Percentiles rank a stretch among this genome's conserved stretches.
Evolutionary conservation across 768 basidiomycete species (phyloP).

Genomic region (Suillus subaureus): DNA sequence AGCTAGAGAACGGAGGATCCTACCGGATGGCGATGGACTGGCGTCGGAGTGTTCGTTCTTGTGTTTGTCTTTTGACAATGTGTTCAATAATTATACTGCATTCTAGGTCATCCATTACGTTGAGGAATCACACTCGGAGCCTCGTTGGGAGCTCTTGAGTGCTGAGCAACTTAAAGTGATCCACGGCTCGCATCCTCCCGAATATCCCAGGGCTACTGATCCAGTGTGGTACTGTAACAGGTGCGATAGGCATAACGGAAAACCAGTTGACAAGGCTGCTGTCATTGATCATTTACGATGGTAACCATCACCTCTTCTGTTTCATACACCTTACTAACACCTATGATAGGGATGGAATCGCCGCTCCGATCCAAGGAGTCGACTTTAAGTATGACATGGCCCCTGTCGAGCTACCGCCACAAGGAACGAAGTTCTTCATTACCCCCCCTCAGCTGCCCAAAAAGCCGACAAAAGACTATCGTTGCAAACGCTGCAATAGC

Average conservation of each 20-base stretch:
- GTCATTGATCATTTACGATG: conserved; percentile 3
- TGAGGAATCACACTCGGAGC: not conserved
- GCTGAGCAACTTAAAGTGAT: conserved; percentile 3
- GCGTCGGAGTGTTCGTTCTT: not conserved
- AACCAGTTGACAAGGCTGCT: not conserved
- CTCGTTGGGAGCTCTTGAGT: conserved; percentile 4
- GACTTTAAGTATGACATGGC: not conserved
- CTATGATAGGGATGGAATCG: not conserved
- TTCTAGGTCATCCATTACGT: conserved; percentile 6
- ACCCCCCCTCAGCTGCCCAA: not conserved
- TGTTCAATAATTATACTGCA: not conserved
- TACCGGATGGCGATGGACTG: conserved; percentile 7
- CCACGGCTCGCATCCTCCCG: not conserved
- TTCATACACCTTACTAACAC: not conserved
- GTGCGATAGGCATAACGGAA: not conserved
- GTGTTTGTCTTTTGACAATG: not conserved
- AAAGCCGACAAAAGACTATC: not conserved
- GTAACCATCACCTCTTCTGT: not conserved
- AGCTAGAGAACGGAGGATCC: not conserved
- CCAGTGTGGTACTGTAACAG: conserved; percentile 1
- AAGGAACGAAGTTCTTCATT: not conserved
- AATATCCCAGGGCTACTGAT: not conserved
- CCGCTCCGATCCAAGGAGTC: not conserved
- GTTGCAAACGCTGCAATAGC: not conserved
- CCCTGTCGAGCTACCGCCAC: not conserved